Base-by-base conservation (phyloP, 73 alveolate genomes). In the Paramecium primaurelia region DNA sequence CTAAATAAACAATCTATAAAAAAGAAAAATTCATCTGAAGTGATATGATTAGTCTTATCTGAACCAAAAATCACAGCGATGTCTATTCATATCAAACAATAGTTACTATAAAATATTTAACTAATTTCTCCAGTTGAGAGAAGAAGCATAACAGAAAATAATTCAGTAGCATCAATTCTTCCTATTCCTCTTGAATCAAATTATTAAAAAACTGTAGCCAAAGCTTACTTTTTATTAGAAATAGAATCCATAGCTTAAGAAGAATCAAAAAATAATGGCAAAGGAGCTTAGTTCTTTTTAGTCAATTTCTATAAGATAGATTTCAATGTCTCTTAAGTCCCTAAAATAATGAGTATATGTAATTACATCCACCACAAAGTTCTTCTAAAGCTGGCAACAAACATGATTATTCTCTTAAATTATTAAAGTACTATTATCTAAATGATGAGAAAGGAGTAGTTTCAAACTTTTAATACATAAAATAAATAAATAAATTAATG, bases 121-220 rank as follows among this genome's bases (percentile, higher is more conserved):
- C 91, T 80, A 42, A 80, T 32, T 32, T 80, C 91, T 47, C 91
- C 91, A 18, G 49, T 80, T 9, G 91, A 80, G 4, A 49, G 42
- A 45, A 80, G 73, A 1, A 80, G 73, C 91, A 80, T 80, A 26
- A 40, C 44, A 10, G 91, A 40, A 47, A 80, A 80, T 44, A 80
- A 80, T 49, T 80, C 91, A 12, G 91, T 80, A 25, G 91, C 91
- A 80, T 80, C 91, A 32, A 80, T 80, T 80, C 91, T 80, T 8
- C 91, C 91, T n/a, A 80, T 80, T 42, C 91, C 91, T 80, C 91
- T 80, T 3, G 91, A 42, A 47, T 80, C 91, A 47, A 80, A 45
- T 40, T 80, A 36, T 47, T 40, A 44, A 80, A 80, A 80, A 14
- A 49, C 75, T 26, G 18, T 26, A 45, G 75, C 71, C 45, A 80